Evolutionary conservation across 2,329 filamentous ascomycete species (phyloP).

Genomic region (Penicillium sp.): DNA sequence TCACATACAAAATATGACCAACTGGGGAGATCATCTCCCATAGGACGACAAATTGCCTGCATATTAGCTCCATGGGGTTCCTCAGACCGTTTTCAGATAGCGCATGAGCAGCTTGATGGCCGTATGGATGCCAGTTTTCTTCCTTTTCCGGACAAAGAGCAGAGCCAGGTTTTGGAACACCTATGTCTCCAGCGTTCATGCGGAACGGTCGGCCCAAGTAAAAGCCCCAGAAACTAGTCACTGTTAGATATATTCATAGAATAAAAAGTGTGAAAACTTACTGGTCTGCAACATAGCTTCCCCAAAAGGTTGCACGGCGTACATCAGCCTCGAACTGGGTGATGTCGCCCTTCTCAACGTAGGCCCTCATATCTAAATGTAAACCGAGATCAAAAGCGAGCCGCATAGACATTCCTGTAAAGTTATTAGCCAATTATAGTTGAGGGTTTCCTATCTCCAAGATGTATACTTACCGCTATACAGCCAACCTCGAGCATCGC

Average conservation of each 20-base stretch:
- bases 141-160: slow-evolving; percentile 25
- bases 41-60: slow-evolving; percentile 39
- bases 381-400: slow-evolving; percentile 47
- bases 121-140: slow-evolving; percentile 34
- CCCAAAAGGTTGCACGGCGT: slow-evolving; percentile 45
- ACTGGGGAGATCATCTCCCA: slow-evolving; percentile 47
- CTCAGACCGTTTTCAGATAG: slow-evolving; percentile 22
- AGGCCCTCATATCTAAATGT: slow-evolving; percentile 42
- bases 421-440: background rate
- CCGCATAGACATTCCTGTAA: slow-evolving; percentile 45
- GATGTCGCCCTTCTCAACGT: slow-evolving; percentile 42
- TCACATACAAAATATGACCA: slow-evolving; percentile 41
- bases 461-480: slow-evolving; percentile 41
- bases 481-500: slow-evolving; percentile 49
- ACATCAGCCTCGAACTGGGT: slow-evolving; percentile 41
- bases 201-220: slow-evolving; percentile 45
- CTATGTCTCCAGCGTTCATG: slow-evolving; percentile 42
- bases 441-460: background rate
- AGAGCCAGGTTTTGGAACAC: slow-evolving; percentile 40
- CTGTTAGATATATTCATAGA: background rate
- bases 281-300: slow-evolving; percentile 44
- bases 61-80: slow-evolving; percentile 36
- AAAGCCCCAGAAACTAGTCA: slow-evolving; percentile 42
- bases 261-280: slow-evolving; percentile 15
- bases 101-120: slow-evolving; percentile 20